Conservation (phyloP, 768 basidiomycete species). For the Mrakia blollopis region DNA sequence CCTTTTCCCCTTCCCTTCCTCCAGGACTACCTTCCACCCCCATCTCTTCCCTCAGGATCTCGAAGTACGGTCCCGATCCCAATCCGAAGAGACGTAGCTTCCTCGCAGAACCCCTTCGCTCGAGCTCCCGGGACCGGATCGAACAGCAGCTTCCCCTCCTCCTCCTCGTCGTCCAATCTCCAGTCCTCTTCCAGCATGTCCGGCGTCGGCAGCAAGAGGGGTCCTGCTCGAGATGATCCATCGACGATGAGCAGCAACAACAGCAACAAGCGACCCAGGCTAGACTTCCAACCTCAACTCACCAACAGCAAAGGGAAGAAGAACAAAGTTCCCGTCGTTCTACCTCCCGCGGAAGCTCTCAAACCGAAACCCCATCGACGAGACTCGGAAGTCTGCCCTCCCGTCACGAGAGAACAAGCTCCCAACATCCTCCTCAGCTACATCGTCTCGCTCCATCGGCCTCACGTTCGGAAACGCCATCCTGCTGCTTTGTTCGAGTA, state of each 20-base stretch:
- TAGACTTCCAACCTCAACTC: not conserved
- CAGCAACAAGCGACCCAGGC: constrained; percentile 9
- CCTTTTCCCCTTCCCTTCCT: not conserved
- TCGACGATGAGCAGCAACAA: not conserved
- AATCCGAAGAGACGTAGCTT: not conserved
- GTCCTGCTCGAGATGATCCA: not conserved
- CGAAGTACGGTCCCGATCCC: not conserved
- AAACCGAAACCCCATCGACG: constrained; percentile 1
- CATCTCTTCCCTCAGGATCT: not conserved
- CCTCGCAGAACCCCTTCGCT: not conserved
- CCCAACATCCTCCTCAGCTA: constrained; percentile 17
- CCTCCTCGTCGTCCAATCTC: too few relatives aligned
- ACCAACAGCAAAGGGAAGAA: not conserved
- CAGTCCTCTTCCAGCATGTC: not conserved
- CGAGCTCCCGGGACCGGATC: not conserved
- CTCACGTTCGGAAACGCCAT: constrained; percentile 8
- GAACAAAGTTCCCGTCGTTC: not conserved
- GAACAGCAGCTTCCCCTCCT: not conserved
- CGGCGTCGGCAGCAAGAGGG: not conserved
- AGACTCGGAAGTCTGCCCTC: not conserved
- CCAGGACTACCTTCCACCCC: not conserved
- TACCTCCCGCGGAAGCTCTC: not conserved
- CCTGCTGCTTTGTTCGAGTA: constrained; percentile 2
- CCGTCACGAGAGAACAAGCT: not conserved
- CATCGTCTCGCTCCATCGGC: constrained; percentile 19